Evolutionary conservation across 257 asterid genomes (phyloP), one percentile per base, ranked within the genome.

Genomic region (Euphrasia confusa): DNA sequence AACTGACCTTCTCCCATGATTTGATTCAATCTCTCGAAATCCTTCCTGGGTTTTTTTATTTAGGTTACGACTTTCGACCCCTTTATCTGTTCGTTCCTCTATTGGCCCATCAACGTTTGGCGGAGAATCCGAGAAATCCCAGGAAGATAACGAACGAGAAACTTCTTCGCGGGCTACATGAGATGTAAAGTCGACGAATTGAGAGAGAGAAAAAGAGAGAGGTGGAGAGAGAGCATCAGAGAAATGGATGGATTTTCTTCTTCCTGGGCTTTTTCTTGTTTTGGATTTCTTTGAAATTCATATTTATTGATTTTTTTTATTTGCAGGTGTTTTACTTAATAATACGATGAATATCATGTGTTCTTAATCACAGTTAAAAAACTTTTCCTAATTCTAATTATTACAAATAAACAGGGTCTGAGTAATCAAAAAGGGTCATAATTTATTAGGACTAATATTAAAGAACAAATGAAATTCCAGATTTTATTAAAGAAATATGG

Each of bases 1-100:
- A 9, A 58, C 18, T 28, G 53, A 76, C 81, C 78, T 68, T 72
- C 78, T 50, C 71, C 72, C 81, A 76, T 76, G 78, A 69, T 53
- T 61, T 76, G 78, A 69, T 53, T 61, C 52, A 53, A 49, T 14
- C 60, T 18, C 57, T 24, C 64, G 70, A 18, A 56, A 47, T 4
- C 54, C 54, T 37, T 54, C 15, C 27, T 17, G 27, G 65, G 65
- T 11, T 66, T 40, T 27, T 8, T 2, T 2, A 50, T 13, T 18
- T 54, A 2, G 67, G 55, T 63, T 64, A 21, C 14, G 27, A 11
- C 59, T 27, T 14, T 12, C 24, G 33, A 59, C 67, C 64, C 42
- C 52, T 14, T 45, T 45, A 37, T 37, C 12, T 37, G 42, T 37
- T 37, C 10, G 42, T 37, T 37, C 42, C 12, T 37, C 42, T 37